Conservation (phyloP, 2,329 filamentous ascomycete species). For the Aureobasidium melanogenum region DNA sequence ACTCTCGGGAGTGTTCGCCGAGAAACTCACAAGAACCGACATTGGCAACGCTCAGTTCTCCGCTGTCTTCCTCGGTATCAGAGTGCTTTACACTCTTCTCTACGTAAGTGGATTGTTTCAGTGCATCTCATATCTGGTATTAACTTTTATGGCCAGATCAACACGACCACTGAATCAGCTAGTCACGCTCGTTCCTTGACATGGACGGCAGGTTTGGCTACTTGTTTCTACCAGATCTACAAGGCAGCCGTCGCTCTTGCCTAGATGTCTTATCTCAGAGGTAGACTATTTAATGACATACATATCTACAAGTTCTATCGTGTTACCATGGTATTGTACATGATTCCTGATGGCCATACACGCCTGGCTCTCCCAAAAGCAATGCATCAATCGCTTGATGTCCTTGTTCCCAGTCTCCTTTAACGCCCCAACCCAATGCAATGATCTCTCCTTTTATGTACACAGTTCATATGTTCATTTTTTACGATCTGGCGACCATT, state of each 20-base stretch:
- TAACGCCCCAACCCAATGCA: conserved; percentile 3
- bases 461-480: background rate
- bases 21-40: conserved; percentile 20
- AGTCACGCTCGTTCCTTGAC: conserved; percentile 22
- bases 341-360: background rate
- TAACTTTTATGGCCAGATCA: conserved; percentile 14
- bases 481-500: background rate
- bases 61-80: conserved; percentile 27
- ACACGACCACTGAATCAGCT: conserved; percentile 19
- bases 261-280: background rate
- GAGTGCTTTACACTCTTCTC: conserved; percentile 29
- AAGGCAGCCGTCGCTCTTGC: conserved; percentile 20
- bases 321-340: background rate
- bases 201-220: conserved; percentile 22
- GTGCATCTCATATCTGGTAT: background rate
- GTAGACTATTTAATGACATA: background rate
- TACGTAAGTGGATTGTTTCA: conserved; percentile 19
- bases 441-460: background rate
- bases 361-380: background rate
- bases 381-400: background rate
- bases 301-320: background rate
- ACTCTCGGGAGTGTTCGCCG: conserved; percentile 34
- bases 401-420: background rate
- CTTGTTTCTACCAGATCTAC: conserved; percentile 24
- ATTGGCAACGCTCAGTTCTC: conserved; percentile 29